These are phyloP conservation scores for Aspergillus quadricinctus DNA, from an alignment of 2,329 filamentous ascomycete genomes.

Conservation along the genomic window DNA sequence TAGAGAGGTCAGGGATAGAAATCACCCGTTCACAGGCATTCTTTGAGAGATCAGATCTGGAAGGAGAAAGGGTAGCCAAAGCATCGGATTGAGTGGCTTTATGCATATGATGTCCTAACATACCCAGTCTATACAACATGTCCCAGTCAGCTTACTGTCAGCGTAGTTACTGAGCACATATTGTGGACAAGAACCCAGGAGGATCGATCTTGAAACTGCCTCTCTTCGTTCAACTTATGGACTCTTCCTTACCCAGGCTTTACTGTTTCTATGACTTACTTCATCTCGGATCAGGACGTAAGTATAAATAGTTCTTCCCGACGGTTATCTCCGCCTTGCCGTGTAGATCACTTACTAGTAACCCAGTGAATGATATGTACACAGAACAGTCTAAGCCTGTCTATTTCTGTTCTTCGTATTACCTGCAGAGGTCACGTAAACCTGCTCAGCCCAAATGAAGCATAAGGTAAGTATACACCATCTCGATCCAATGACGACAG, in stretches of 20 bases:
- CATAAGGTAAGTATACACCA: neutral
- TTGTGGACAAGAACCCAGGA: neutral
- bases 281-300: neutral
- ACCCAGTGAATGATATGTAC: too few species aligned
- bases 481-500: slow-evolving; percentile 13
- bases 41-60: slow-evolving; percentile 27
- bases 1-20: slow-evolving; percentile 46
- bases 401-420: neutral
- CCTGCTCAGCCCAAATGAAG: neutral
- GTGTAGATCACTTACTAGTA: neutral
- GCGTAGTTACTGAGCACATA: neutral
- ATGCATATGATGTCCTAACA: neutral
- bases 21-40: slow-evolving; percentile 45
- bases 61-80: slow-evolving; percentile 9
- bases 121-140: neutral
- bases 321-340: neutral
- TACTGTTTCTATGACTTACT: neutral
- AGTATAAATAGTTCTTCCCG: neutral
- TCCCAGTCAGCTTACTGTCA: neutral
- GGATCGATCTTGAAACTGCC: neutral
- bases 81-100: neutral
- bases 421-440: neutral
- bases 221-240: neutral
- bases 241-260: neutral
- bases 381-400: neutral